A percentile compares a stretch with the other conserved stretches of the same genome.
These are phyloP conservation scores for Epichloe bromicola DNA, from an alignment of 2,329 filamentous ascomycete genomes.

Conservation along the genomic window DNA sequence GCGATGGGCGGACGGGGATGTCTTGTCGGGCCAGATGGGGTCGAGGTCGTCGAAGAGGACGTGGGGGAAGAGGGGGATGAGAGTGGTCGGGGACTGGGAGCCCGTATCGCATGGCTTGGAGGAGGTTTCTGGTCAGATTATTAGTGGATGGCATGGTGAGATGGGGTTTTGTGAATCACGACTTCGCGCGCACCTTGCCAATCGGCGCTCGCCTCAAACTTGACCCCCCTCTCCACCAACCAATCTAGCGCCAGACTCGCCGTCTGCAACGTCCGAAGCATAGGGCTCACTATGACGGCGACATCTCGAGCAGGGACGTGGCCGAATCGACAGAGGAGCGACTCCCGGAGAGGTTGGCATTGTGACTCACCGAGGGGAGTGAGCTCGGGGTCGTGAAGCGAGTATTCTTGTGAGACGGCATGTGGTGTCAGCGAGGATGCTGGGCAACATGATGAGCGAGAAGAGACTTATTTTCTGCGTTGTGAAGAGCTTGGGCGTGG, in stretches of 20 bases:
- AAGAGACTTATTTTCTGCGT: constrained; percentile 33
- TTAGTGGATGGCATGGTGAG: not conserved
- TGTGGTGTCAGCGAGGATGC: constrained; percentile 4
- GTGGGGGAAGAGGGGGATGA: constrained; percentile 30
- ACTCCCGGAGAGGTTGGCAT: constrained; percentile 30
- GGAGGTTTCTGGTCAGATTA: constrained; percentile 33
- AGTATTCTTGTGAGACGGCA: constrained; percentile 28
- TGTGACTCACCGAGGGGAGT: constrained; percentile 36
- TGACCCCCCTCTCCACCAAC: constrained; percentile 40
- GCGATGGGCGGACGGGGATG: constrained; percentile 25
- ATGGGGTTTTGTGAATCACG: constrained; percentile 5
- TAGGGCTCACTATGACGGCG: constrained; percentile 49
- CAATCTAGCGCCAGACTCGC: constrained; percentile 44
- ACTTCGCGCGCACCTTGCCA: constrained; percentile 43
- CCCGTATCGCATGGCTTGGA: constrained; percentile 50
- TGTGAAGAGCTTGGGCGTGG: constrained; percentile 65
- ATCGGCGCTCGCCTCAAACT: constrained; percentile 42
- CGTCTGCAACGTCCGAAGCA: constrained; percentile 54
- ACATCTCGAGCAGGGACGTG: constrained; percentile 20
- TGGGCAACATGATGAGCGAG: not conserved
- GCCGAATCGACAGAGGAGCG: constrained; percentile 26
- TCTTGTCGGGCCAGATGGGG: constrained; percentile 51
- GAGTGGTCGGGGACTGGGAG: constrained; percentile 29
- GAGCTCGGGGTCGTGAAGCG: constrained; percentile 36
- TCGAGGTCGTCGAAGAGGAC: constrained; percentile 48